These are phyloP conservation scores for Rhodotorula sp. DNA, from an alignment of 1,284 basidiomycete species.

Conservation along the genomic window DNA sequence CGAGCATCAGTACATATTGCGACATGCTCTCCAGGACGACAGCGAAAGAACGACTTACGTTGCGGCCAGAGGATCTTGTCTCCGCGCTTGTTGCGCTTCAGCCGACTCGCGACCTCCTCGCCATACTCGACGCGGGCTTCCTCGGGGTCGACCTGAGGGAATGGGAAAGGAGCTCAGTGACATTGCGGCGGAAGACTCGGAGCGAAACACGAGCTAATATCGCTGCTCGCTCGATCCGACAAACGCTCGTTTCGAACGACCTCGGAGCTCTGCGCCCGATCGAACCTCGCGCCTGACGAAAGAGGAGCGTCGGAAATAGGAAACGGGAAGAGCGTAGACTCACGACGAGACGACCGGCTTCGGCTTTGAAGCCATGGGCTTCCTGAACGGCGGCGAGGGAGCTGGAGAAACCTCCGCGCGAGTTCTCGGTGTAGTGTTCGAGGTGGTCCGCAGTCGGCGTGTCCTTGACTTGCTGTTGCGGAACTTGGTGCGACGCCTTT, in stretches of 20 bases:
- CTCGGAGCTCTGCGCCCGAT: too few relatives aligned
- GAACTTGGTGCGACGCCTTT: neutral
- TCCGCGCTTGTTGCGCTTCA: conserved; percentile 57
- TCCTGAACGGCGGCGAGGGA: conserved; percentile 25
- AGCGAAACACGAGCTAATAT: neutral
- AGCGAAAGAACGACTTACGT: conserved; percentile 51
- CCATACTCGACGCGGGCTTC: conserved; percentile 39
- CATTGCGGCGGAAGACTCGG: too few relatives aligned
- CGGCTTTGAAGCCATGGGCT: conserved; percentile 30
- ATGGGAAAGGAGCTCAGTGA: too few relatives aligned
- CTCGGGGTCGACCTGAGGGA: conserved; percentile 29
- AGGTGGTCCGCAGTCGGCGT: conserved; percentile 18
- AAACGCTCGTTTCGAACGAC: neutral
- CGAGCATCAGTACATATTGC: neutral
- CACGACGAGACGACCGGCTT: conserved; percentile 38
- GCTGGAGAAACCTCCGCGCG: conserved; percentile 13
- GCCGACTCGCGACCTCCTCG: conserved; percentile 52
- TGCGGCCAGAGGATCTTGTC: conserved; percentile 63
- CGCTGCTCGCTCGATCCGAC: neutral
- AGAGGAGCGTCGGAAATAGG: too few relatives aligned
- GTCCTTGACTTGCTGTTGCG: conserved; percentile 17
- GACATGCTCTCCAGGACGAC: too few relatives aligned
- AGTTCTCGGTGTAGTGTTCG: conserved; percentile 23
- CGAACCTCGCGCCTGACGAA: too few relatives aligned
- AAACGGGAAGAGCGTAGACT: neutral